Percentiles rank a stretch among this genome's conserved stretches.
phyloP scores from a whole-genome alignment of 257 asterid species.

The Gentiana straminea region DNA sequence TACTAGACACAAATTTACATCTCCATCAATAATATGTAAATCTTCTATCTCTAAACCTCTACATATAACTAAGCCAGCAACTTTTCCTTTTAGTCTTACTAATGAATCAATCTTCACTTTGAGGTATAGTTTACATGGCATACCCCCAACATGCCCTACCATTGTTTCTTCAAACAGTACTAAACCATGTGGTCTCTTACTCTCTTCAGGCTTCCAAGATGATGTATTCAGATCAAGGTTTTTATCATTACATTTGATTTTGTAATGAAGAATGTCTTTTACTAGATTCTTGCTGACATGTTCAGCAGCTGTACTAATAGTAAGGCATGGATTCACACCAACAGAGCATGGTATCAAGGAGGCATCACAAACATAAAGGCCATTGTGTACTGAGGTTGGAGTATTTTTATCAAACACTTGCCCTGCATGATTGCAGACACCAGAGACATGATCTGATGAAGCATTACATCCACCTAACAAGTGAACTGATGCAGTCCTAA shows the following conservation, averaged over 20 bases:
- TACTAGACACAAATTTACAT: constrained; percentile 33
- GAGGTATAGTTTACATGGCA: constrained; percentile 32
- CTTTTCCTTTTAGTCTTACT: constrained; percentile 24
- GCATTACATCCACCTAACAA: constrained; percentile 46
- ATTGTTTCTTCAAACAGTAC: constrained; percentile 25
- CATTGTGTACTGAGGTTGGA: constrained; percentile 17
- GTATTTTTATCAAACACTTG: constrained; percentile 29
- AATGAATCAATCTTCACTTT: constrained; percentile 17
- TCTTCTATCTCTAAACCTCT: constrained; percentile 26
- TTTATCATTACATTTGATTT: not conserved
- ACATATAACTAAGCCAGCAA: constrained; percentile 32
- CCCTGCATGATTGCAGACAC: constrained; percentile 39
- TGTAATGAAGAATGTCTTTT: constrained; percentile 14
- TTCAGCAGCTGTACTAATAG: constrained; percentile 44
- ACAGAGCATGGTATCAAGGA: constrained; percentile 49
- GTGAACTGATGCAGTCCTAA: constrained; percentile 44
- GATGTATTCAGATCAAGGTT: constrained; percentile 4
- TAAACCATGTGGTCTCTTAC: not conserved
- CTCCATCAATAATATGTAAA: constrained; percentile 33
- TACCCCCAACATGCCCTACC: constrained; percentile 42
- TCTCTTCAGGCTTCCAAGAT: constrained; percentile 6
- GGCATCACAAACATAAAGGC: constrained; percentile 45
- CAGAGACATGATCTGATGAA: constrained; percentile 29
- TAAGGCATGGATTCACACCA: constrained; percentile 44
- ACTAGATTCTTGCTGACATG: constrained; percentile 28